phyloP scores from a whole-genome alignment of 129 eudicot genomes.

The Artemisia argyi region DNA sequence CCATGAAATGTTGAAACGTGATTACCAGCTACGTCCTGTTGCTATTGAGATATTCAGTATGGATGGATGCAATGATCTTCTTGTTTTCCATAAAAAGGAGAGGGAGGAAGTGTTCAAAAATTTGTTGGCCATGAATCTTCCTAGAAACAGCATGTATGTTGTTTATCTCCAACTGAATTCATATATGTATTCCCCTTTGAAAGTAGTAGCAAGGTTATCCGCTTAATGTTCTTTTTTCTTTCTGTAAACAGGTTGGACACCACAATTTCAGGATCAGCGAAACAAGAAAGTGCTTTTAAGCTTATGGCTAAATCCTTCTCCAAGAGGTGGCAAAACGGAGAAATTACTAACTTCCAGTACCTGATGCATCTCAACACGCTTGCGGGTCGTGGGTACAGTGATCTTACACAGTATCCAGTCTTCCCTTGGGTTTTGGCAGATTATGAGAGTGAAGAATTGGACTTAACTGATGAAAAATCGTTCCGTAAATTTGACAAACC shows the following conservation, averaged over 20 bases:
- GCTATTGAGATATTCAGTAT: constrained; percentile 95
- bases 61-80: constrained; percentile 98
- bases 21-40: constrained; percentile 97
- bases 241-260: constrained; percentile 77
- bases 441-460: constrained; percentile 82
- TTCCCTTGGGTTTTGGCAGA: constrained; percentile 98
- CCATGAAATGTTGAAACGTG: constrained; percentile 95
- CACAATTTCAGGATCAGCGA: constrained; percentile 83
- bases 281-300: constrained; percentile 81
- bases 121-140: constrained; percentile 86
- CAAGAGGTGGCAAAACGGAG: constrained; percentile 99
- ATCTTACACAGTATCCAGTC: constrained; percentile 98
- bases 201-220: background rate
- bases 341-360: constrained; percentile 97
- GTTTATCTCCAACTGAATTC: background rate
- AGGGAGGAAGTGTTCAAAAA: constrained; percentile 92
- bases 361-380: constrained; percentile 98
- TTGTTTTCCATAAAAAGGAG: constrained; percentile 97
- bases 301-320: constrained; percentile 89
- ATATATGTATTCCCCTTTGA: background rate
- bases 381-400: constrained; percentile 99
- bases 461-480: constrained; percentile 68
- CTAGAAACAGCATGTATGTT: constrained; percentile 95
- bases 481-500: constrained; percentile 93
- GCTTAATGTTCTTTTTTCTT: background rate